Base-by-base conservation (phyloP, 1,284 basidiomycete genomes). In the Cutaneotrichosporon sp. region DNA sequence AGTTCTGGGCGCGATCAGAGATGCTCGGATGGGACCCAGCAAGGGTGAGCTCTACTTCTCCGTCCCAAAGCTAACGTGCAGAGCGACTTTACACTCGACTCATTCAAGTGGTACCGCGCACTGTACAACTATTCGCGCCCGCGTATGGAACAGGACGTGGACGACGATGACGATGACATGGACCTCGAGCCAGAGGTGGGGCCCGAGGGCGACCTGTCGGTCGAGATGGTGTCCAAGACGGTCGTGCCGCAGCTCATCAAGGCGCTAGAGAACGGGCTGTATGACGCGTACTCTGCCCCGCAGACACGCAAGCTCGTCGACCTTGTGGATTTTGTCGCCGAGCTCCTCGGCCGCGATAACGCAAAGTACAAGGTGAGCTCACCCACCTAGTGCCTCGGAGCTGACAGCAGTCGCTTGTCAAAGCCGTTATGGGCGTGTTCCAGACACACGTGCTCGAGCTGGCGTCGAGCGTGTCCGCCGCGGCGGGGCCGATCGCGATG, bases 1-100 rank as follows among this genome's bases (percentile, higher is more conserved):
- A 96, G 74, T 96, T 94, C 71, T 97, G 91, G 90, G 84, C 84
- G 18, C 79, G 91, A 49, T 77, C 91, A 46, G 93, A 97, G 74
- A 81, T 87, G 68, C 76, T 88, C 4, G 85, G 85, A 3, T 96
- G 93, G 91, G 84, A 91, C 69, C 88, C 88, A 38, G 79, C 93
- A 26, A 81, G 86, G 75, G 89, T 88, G 66, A 61, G 81, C 76
- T 21, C 13, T 8, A n/a, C n/a, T 4, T 13, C 18, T 13, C 4
- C 8, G 5, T 23, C 30, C 23, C 10, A 23, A 1, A 38, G n/a
- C 46, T 54, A 26, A 54, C 52, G 14, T 10, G 0, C 59, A 84
- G 83, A 80, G 82, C 54, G 73, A 78, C 7, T 75, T 77, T 35
- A 83, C 80, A 55, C 70, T 96, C 18, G 88, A 93, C 61, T 82